Evolutionary conservation across 2,329 filamentous ascomycete genomes (phyloP), one percentile per base, ranked within the genome.

Genomic region (Beauveria sp.): DNA sequence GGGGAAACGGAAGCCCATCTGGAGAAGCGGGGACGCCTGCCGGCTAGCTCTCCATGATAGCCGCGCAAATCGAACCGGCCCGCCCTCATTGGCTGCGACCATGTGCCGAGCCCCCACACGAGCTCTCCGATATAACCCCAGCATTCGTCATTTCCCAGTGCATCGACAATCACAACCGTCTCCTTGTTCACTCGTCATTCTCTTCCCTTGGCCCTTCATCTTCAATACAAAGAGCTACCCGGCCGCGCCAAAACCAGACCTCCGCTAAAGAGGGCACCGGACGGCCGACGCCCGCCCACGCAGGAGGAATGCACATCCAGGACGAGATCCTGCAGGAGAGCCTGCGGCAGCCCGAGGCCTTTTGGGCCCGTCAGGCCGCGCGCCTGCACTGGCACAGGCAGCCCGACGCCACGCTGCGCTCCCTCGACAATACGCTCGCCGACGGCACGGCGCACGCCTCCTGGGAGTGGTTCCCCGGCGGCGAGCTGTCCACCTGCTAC

Each of bases 401-500:
- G 60, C 93, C 93, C 8, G 82, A 82, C 14, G 78, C 80, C 0
- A 83, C 84, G 0, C 80, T 96, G 24, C 76, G 77, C 3, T 78
- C 76, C 45, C 82, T 79, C 22, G 84, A 80, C 53, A 93, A 90
- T 74, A 84, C 78, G 8, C 78, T 95, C 4, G 74, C 79, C 59
- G 83, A 76, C 65, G 87, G 86, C 61, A 75, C 61, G 75, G 79
- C n/a, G 77, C 79, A 96, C 71, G 81, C 85, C 48, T 86, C 89
- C 70, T 97, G 93, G 92, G 84, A 86, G 65, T 98, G 93, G 93
- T 97, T 96, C 67, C 85, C 90, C 0, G 90, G 86, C 65, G 93
- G 93, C 65, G 87, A 95, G 76, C 90, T 98, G 67, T 95, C 89
- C 45, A 96, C 91, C 0, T 91, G 89, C 67, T 96, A 91, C 79